phyloP scores from a whole-genome alignment of 2,329 filamentous ascomycete genomes.

The Fusarium phyllophilum region DNA sequence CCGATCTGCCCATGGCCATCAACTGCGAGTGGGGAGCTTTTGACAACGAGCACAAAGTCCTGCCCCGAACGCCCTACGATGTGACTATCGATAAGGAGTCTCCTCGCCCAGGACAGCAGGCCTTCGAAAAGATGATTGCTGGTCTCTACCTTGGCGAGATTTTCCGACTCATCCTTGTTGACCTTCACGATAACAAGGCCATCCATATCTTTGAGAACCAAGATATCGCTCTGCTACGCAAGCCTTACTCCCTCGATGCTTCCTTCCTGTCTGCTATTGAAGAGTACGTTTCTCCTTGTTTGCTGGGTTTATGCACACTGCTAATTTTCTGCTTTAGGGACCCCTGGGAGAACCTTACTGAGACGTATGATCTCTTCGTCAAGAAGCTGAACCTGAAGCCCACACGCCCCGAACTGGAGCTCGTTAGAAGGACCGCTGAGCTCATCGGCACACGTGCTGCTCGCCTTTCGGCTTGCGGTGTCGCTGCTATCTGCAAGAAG shows the following conservation, averaged over 20 bases:
- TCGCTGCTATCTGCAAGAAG: constrained; percentile 97
- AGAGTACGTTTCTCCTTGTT: constrained; percentile 66
- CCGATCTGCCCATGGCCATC: constrained; percentile 89
- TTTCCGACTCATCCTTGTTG: constrained; percentile 87
- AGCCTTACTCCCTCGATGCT: constrained; percentile 89
- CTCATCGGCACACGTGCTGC: constrained; percentile 95
- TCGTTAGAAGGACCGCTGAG: constrained; percentile 89
- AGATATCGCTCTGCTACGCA: constrained; percentile 81
- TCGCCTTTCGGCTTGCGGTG: constrained; percentile 91
- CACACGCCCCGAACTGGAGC: constrained; percentile 83
- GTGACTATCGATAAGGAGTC: constrained; percentile 89
- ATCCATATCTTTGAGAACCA: constrained; percentile 84
- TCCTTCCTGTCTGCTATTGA: constrained; percentile 95
- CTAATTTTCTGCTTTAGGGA: constrained; percentile 65
- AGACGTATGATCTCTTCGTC: constrained; percentile 85
- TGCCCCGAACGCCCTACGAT: constrained; percentile 88
- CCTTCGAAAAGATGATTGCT: constrained; percentile 98
- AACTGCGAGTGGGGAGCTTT: constrained; percentile 99
- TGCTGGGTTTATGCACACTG: not conserved
- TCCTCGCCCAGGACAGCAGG: constrained; percentile 91
- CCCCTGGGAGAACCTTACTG: constrained; percentile 92
- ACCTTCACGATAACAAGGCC: constrained; percentile 82
- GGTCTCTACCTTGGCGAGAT: constrained; percentile 95
- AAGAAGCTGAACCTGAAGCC: constrained; percentile 77
- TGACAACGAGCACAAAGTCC: constrained; percentile 90